Evolutionary conservation across 2,329 filamentous ascomycete species (phyloP).

Genomic region (Fusarium luffae): DNA sequence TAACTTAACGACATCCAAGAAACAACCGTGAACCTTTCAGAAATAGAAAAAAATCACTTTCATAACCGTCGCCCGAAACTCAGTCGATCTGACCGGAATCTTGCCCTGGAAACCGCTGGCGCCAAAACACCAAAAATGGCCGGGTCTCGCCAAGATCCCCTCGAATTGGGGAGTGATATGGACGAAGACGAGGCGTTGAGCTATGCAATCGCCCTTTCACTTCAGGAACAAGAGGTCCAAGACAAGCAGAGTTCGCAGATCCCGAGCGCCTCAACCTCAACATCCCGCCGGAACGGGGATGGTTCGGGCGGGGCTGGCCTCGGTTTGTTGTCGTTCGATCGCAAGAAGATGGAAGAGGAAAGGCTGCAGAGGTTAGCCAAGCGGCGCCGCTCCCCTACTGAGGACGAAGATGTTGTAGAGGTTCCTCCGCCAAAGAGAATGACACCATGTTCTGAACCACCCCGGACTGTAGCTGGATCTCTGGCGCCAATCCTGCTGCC

Average conservation of each 20-base stretch:
- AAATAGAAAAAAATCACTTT: slow-evolving; percentile 31
- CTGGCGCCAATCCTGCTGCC: slow-evolving; percentile 46
- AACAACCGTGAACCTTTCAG: slow-evolving; percentile 18
- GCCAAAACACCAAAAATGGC: slow-evolving; percentile 34
- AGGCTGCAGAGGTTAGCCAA: slow-evolving; percentile 77
- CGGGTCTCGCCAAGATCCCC: slow-evolving; percentile 35
- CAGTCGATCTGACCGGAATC: slow-evolving; percentile 22
- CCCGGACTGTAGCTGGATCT: slow-evolving; percentile 9
- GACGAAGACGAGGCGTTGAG: slow-evolving; percentile 70
- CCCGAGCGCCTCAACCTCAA: slow-evolving; percentile 28
- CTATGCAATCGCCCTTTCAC: slow-evolving; percentile 69
- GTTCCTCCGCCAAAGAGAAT: slow-evolving; percentile 46
- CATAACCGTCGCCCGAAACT: slow-evolving; percentile 41
- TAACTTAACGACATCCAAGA: slow-evolving; percentile 21
- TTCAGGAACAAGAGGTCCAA: slow-evolving; percentile 50
- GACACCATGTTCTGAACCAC: slow-evolving; percentile 17
- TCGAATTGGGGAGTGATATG: slow-evolving; percentile 48
- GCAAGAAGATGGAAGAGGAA: slow-evolving; percentile 87
- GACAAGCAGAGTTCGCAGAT: slow-evolving; percentile 35
- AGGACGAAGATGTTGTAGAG: slow-evolving; percentile 46
- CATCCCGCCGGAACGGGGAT: slow-evolving; percentile 32
- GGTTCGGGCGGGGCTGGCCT: slow-evolving; percentile 36
- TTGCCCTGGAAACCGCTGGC: slow-evolving; percentile 18
- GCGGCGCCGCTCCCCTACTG: slow-evolving; percentile 48
- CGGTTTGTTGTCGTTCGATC: slow-evolving; percentile 70